Conservation (phyloP, 345 rosid genomes). For the Hypericum androsaemum region DNA sequence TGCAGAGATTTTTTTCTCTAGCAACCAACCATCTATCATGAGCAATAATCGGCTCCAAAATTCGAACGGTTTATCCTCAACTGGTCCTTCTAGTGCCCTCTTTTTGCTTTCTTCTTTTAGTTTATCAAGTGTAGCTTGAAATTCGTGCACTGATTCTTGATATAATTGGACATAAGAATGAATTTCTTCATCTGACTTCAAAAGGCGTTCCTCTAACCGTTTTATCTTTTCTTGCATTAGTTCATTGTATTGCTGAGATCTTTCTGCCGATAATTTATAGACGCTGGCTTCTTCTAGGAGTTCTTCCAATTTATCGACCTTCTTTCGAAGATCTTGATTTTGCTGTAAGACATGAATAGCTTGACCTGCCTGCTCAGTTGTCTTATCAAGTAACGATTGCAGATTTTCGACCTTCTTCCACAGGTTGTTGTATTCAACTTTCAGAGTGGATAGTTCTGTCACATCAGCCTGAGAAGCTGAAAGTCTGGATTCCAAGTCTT, state of each 20-base stretch:
- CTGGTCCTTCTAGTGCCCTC: conserved; percentile 47
- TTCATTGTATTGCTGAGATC: conserved; percentile 62
- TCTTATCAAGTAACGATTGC: conserved; percentile 54
- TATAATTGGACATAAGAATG: conserved; percentile 59
- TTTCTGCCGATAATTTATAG: conserved; percentile 68
- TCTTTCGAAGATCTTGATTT: conserved; percentile 68
- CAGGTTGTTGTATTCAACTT: conserved; percentile 60
- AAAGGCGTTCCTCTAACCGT: conserved; percentile 71
- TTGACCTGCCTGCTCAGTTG: conserved; percentile 79
- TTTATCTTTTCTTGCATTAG: conserved; percentile 78
- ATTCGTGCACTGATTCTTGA: conserved; percentile 75
- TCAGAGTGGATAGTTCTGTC: conserved; percentile 50
- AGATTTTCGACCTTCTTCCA: conserved; percentile 63
- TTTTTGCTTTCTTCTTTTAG: conserved; percentile 73
- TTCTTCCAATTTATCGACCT: conserved; percentile 77
- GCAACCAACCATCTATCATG: conserved; percentile 87
- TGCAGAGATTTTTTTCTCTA: conserved; percentile 65
- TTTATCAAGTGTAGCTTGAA: conserved; percentile 68
- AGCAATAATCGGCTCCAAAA: conserved; percentile 87
- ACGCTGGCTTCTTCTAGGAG: conserved; percentile 61
- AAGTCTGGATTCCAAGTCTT: conserved; percentile 63
- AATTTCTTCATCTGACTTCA: conserved; percentile 83
- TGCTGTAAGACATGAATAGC: conserved; percentile 64
- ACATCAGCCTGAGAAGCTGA: conserved; percentile 60
- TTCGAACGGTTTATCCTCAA: conserved; percentile 76